phyloP scores from a whole-genome alignment of 2,329 filamentous ascomycete genomes.

The Thelonectria olida region DNA sequence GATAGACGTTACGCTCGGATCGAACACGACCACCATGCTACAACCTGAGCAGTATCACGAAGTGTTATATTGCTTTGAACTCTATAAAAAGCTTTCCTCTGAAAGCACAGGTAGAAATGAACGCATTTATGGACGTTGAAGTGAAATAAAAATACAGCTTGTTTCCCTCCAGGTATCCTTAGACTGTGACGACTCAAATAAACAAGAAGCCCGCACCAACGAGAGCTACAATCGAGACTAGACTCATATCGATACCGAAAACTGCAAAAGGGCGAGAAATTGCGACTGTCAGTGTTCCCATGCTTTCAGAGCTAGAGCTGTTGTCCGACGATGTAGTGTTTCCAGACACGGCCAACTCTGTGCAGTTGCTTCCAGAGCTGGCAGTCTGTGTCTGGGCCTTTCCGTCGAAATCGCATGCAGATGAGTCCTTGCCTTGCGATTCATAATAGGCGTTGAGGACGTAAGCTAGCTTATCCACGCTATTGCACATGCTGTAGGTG shows the following conservation, averaged over 20 bases:
- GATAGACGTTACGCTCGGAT: too few relatives aligned
- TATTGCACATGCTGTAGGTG: slow-evolving; percentile 79
- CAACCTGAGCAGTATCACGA: too few relatives aligned
- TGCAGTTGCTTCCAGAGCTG: slow-evolving; percentile 59
- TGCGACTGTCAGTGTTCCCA: slow-evolving; percentile 47
- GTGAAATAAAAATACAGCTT: background rate
- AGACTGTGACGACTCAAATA: background rate
- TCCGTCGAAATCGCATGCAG: slow-evolving; percentile 77
- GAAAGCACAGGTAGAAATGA: background rate
- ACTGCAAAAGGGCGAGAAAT: slow-evolving; percentile 53
- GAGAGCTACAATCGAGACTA: slow-evolving; percentile 61
- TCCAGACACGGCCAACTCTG: slow-evolving; percentile 55
- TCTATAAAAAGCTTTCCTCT: too few relatives aligned
- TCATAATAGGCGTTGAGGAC: slow-evolving; percentile 79
- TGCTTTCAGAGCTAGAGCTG: slow-evolving; percentile 42
- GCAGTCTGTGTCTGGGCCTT: slow-evolving; percentile 66
- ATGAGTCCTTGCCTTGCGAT: slow-evolving; percentile 59
- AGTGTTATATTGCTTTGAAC: too few relatives aligned
- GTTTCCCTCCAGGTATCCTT: background rate
- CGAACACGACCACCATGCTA: too few relatives aligned
- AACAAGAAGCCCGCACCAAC: slow-evolving; percentile 62
- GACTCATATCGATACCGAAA: slow-evolving; percentile 57
- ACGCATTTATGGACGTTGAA: background rate
- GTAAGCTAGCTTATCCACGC: slow-evolving; percentile 76
- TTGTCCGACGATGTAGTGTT: slow-evolving; percentile 42